Conservation (phyloP, 177 flowering plant genomes). For the Vitis hybrid region DNA sequence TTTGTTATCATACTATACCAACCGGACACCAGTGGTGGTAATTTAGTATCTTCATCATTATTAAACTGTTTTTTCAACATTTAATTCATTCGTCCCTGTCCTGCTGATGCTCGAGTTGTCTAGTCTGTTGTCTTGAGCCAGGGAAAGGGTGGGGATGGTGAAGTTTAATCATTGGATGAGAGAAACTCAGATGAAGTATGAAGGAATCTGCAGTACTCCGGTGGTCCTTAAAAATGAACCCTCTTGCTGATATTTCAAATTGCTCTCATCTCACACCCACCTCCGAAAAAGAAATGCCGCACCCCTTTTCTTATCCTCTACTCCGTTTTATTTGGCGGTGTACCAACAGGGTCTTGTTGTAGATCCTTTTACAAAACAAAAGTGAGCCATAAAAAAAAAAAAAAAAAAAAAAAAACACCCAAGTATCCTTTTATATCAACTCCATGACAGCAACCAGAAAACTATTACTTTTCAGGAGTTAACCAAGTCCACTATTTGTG, state of each 20-base stretch:
- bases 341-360: background rate
- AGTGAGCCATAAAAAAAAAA: background rate
- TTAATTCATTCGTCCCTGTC: no score
- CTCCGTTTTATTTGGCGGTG: conserved; percentile 1
- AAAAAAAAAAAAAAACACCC: background rate
- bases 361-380: background rate
- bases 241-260: conserved; percentile 6
- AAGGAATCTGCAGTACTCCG: background rate
- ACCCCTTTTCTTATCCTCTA: background rate
- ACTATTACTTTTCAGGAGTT: background rate
- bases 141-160: background rate
- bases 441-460: background rate
- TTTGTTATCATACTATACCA: no score
- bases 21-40: no score
- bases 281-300: background rate
- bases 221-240: conserved; percentile 1
- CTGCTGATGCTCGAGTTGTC: background rate
- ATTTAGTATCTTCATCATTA: no score
- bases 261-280: conserved; percentile 4
- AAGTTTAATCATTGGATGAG: conserved; percentile 5
- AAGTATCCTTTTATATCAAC: no score
- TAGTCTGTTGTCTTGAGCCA: background rate
- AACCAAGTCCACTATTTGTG: background rate
- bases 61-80: no score
- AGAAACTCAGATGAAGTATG: background rate